Evolutionary conservation across 2,329 filamentous ascomycete genomes (phyloP), one percentile per base, ranked within the genome.

Genomic region (Fusarium euwallaceae): DNA sequence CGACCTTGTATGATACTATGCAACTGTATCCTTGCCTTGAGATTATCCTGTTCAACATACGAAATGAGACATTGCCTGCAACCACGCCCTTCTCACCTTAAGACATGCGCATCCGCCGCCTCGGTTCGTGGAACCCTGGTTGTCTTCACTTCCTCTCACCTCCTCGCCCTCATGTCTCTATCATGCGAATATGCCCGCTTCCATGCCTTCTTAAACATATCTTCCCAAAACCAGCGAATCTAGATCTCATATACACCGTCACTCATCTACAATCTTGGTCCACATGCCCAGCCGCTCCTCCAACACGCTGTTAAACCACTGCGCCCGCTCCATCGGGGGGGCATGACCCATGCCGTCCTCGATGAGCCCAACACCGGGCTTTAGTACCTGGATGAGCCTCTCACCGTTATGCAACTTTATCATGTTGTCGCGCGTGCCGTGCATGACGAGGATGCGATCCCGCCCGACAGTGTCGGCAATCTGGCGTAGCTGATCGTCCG

Each of bases 381-480:
- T 70, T 29, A 98, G 78, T 53, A 89, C 88, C 61, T 90, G 86
- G 67, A 93, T 90, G 73, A 98, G 82, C 81, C 92, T 89, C 78
- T 90, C 84, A 0, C 90, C 94, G 80, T 97, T 93, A 7, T 88
- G 88, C 58, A 92, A 86, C 6, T 89, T 90, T 75, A 98, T 92
- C 93, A 98, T 95, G n/a, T 87, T 86, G 82, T 98, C 95, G 11
- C 83, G 83, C 1, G 88, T 92, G 9, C 95, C 95, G 82, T 97
- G 95, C 75, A 96, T 82, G 6, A 97, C 89, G 76, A 94, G 82
- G 73, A 98, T 95, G 36, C 94, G 86, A 73, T 92, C 89, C 63
- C 93, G 87, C 0, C 94, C 94, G 1, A 98, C 88, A 32, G 82
- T 83, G 75, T 95, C 91, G 0, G 88, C 93, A 60, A 97, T 85